Conservation (phyloP, 2,329 filamentous ascomycete genomes). For the Daldinia sp. region DNA sequence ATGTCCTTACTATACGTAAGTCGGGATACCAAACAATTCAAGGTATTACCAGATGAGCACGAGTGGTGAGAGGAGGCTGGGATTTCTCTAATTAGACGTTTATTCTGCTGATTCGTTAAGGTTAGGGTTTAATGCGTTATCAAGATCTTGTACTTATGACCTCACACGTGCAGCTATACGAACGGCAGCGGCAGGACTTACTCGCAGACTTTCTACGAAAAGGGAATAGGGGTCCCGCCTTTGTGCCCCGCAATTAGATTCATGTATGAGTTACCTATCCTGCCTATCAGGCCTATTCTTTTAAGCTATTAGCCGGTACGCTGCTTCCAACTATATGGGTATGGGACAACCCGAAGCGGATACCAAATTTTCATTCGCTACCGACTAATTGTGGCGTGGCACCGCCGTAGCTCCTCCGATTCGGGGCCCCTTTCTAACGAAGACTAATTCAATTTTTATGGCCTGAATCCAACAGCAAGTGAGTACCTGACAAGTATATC, state of each 20-base stretch:
- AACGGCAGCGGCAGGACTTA: too few relatives aligned
- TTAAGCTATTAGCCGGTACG: slow-evolving; percentile 5
- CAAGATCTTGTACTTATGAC: too few relatives aligned
- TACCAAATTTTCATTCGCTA: slow-evolving; percentile 17
- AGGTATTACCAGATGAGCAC: not conserved
- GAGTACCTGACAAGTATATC: not conserved
- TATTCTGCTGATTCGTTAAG: too few relatives aligned
- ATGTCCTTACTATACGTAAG: not conserved
- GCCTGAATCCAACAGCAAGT: not conserved
- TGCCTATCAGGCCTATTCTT: too few relatives aligned
- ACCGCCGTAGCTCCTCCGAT: slow-evolving; percentile 34
- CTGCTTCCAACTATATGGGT: slow-evolving; percentile 7
- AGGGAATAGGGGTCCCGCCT: slow-evolving; percentile 11
- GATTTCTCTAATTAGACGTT: too few relatives aligned
- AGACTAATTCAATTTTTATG: slow-evolving; percentile 21
- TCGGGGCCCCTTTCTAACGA: slow-evolving; percentile 21
- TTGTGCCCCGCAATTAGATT: slow-evolving; percentile 2
- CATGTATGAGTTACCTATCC: too few relatives aligned
- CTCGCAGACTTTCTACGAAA: not conserved
- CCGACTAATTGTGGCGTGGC: slow-evolving; percentile 14
- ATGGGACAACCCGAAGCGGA: slow-evolving; percentile 1
- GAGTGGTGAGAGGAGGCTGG: not conserved
- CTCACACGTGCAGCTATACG: too few relatives aligned
- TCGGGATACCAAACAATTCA: not conserved
- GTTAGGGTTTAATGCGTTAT: too few relatives aligned